A percentile compares a stretch with the other conserved stretches of the same genome.
Evolutionary conservation across 108 stramenopile species (phyloP).

Genomic region (Pseudonitzschia pungens): DNA sequence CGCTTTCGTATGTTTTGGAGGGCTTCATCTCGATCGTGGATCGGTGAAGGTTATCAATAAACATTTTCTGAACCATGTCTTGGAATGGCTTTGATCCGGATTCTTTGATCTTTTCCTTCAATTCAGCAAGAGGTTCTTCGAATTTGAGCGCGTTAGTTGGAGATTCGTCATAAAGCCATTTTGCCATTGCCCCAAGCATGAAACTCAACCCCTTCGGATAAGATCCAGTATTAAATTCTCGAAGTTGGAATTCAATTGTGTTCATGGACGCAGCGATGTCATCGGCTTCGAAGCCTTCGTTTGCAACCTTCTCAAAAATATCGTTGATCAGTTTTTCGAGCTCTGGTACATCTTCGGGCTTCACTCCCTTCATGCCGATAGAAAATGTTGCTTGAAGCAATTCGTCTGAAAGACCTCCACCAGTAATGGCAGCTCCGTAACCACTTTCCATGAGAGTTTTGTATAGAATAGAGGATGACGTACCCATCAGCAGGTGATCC

Average conservation of each 20-base stretch:
- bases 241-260: slow-evolving; percentile 91
- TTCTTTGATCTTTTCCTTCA: slow-evolving; percentile 83
- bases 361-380: slow-evolving; percentile 90
- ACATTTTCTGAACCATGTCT: slow-evolving; percentile 72
- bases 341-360: slow-evolving; percentile 67
- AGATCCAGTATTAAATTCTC: slow-evolving; percentile 98
- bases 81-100: slow-evolving; percentile 85
- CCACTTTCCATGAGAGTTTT: slow-evolving; percentile 93
- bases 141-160: slow-evolving; percentile 91
- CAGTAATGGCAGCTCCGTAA: slow-evolving; percentile 88
- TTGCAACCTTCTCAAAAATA: slow-evolving; percentile 76
- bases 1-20: slow-evolving; percentile 83
- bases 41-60: slow-evolving; percentile 90
- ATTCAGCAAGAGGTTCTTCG: slow-evolving; percentile 82
- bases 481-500: slow-evolving; percentile 94
- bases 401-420: slow-evolving; percentile 92
- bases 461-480: slow-evolving; percentile 81
- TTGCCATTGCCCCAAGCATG: slow-evolving; percentile 93
- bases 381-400: slow-evolving; percentile 92
- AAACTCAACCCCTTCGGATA: slow-evolving; percentile 94
- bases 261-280: slow-evolving; percentile 92
- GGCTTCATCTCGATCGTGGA: slow-evolving; percentile 92
- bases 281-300: slow-evolving; percentile 90
- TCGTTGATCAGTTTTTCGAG: slow-evolving; percentile 83
- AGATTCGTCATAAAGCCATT: slow-evolving; percentile 92